Evolutionary conservation across 2,329 filamentous ascomycete species (phyloP).

Genomic region (Acrodontium crateriforme): DNA sequence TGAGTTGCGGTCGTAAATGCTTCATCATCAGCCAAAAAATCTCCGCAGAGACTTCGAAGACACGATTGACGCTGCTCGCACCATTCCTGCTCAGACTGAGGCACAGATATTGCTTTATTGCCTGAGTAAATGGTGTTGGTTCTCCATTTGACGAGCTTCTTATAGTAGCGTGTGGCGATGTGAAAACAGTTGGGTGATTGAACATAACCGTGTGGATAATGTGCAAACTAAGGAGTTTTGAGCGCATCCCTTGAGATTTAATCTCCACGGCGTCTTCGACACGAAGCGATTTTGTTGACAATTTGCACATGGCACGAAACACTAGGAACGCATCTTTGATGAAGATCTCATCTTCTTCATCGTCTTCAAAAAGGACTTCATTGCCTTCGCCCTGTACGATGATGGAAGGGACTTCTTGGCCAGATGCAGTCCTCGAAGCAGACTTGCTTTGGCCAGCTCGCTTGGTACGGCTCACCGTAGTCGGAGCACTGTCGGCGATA

Average conservation of each 20-base stretch:
- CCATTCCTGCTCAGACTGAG: slow-evolving; percentile 90
- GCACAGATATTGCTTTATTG: slow-evolving; percentile 92
- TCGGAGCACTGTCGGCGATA: slow-evolving; percentile 53
- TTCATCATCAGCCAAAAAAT: slow-evolving; percentile 98
- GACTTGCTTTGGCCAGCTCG: slow-evolving; percentile 16
- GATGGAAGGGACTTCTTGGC: slow-evolving; percentile 26
- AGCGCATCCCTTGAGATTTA: slow-evolving; percentile 90
- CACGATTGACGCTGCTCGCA: slow-evolving; percentile 76
- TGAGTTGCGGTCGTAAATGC: slow-evolving; percentile 82
- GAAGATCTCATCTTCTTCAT: slow-evolving; percentile 85
- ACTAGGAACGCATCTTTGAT: slow-evolving; percentile 95
- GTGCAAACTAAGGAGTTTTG: slow-evolving; percentile 87
- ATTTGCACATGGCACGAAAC: slow-evolving; percentile 92
- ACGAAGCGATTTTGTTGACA: slow-evolving; percentile 82
- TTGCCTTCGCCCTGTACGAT: slow-evolving; percentile 19
- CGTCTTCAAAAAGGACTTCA: slow-evolving; percentile 49
- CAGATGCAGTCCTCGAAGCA: slow-evolving; percentile 29
- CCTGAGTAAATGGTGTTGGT: slow-evolving; percentile 80
- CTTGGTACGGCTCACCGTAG: slow-evolving; percentile 49
- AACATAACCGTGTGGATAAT: slow-evolving; percentile 90
- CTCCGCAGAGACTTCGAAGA: slow-evolving; percentile 92
- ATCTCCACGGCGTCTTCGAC: slow-evolving; percentile 87
- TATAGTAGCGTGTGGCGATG: slow-evolving; percentile 82
- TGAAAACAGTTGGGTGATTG: slow-evolving; percentile 84
- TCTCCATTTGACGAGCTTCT: slow-evolving; percentile 80